These are phyloP conservation scores for Penicillium italicum DNA, from an alignment of 2,329 filamentous ascomycete genomes.

Conservation along the genomic window DNA sequence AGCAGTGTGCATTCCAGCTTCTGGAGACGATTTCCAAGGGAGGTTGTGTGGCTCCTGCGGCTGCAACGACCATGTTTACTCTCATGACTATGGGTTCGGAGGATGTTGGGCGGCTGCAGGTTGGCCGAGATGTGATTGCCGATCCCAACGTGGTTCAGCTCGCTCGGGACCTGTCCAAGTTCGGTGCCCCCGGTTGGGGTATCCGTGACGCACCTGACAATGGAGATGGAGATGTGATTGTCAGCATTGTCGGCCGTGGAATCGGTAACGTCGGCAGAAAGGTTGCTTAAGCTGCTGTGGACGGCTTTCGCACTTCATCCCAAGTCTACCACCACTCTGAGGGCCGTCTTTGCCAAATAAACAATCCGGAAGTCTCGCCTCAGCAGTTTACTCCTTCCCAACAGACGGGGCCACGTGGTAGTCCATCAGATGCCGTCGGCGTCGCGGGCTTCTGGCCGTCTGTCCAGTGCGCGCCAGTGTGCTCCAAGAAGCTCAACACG, in stretches of 20 bases:
- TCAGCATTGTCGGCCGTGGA: conserved; percentile 88
- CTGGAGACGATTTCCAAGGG: conserved; percentile 78
- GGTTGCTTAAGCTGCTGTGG: conserved; percentile 55
- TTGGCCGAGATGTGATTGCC: conserved; percentile 77
- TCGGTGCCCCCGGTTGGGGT: conserved; percentile 89
- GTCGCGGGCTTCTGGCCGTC: conserved; percentile 7
- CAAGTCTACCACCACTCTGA: conserved; percentile 3
- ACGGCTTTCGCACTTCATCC: conserved; percentile 3
- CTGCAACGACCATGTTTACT: conserved; percentile 70
- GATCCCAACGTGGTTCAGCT: conserved; percentile 75
- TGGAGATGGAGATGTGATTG: conserved; percentile 65
- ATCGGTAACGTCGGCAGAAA: conserved; percentile 95
- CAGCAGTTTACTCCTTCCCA: conserved; percentile 1
- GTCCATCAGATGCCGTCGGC: neutral
- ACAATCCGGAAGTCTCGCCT: neutral
- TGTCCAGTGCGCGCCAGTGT: conserved; percentile 7
- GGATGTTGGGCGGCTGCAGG: conserved; percentile 80
- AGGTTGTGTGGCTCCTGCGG: conserved; percentile 72
- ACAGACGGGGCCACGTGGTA: neutral
- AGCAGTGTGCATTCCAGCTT: conserved; percentile 81
- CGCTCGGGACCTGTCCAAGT: conserved; percentile 79
- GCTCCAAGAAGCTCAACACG: neutral
- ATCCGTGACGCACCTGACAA: conserved; percentile 70
- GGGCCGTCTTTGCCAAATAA: neutral
- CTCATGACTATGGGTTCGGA: conserved; percentile 98